A percentile compares a stretch with the other conserved stretches of the same genome.
phyloP scores from a whole-genome alignment of 176 grass and related monocot species.

The Rhynchospora tenuis region DNA sequence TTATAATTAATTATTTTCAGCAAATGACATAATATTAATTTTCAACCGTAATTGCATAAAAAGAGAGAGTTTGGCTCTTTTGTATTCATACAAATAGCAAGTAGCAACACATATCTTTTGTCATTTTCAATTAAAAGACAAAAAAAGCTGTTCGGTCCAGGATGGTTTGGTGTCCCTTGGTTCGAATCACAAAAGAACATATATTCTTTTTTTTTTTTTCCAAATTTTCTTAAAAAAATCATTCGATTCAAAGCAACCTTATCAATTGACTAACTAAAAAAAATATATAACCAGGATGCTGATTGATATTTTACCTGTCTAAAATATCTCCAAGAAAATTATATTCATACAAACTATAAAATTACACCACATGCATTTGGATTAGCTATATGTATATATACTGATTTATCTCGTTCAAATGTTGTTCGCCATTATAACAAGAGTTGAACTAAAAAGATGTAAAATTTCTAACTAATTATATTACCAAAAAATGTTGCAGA shows the following conservation, averaged over 20 bases:
- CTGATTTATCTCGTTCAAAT: neutral
- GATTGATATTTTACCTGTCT: neutral
- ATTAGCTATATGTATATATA: neutral
- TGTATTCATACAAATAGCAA: neutral
- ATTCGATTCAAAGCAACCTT: neutral
- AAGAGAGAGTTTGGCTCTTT: neutral
- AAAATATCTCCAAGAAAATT: neutral
- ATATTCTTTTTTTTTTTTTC: too few species aligned
- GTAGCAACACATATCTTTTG: neutral
- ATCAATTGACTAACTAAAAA: neutral
- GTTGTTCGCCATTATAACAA: too few species aligned
- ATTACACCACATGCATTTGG: neutral
- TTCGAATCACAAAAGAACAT: too few species aligned
- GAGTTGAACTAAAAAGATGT: too few species aligned
- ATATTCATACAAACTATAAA: neutral
- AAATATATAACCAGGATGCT: neutral
- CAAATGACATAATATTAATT: neutral
- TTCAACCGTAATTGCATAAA: neutral
- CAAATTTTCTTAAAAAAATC: neutral
- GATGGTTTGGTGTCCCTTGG: too few species aligned
- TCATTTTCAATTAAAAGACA: neutral
- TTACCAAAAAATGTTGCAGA: too few species aligned
- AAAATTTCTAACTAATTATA: too few species aligned
- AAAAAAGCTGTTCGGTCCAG: too few species aligned
- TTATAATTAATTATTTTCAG: neutral